Conservation (phyloP, 768 basidiomycete genomes). For the Mycena rosella region DNA sequence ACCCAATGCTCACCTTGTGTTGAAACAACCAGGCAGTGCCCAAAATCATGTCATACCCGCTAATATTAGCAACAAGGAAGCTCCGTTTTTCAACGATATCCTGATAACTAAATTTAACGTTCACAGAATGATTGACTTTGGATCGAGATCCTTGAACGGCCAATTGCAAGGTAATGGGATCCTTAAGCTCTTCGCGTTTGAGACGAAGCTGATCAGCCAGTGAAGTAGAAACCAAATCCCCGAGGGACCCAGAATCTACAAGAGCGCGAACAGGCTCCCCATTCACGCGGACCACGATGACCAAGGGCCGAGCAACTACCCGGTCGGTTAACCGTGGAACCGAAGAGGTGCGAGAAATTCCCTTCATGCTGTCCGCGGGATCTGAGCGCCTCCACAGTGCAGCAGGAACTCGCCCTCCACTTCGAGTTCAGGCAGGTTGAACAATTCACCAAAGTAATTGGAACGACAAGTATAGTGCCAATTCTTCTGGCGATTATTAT, state of each 20-base stretch:
- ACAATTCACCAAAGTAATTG: neutral
- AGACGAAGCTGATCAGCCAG: neutral
- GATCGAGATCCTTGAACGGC: neutral
- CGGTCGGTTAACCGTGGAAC: neutral
- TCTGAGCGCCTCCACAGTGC: neutral
- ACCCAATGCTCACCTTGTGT: conserved; percentile 34
- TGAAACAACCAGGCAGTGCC: conserved; percentile 44
- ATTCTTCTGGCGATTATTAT: neutral
- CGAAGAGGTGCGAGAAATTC: neutral
- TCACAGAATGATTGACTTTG: neutral
- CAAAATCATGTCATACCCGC: conserved; percentile 44
- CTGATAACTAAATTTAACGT: conserved; percentile 31
- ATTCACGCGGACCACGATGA: neutral
- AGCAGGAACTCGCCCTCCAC: neutral
- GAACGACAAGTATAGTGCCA: neutral
- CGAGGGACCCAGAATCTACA: neutral
- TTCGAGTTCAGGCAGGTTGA: neutral
- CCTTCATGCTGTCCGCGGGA: neutral
- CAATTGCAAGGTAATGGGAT: neutral
- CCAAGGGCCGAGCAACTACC: neutral
- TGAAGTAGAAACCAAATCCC: neutral
- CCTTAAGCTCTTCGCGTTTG: neutral
- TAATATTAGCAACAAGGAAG: conserved; percentile 45
- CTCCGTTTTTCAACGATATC: conserved; percentile 14
- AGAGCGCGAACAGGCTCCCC: neutral